A percentile compares a stretch with the other conserved stretches of the same genome.
Conservation (phyloP, 208 protist genomes). For the Acanthamoeba triangularis region DNA sequence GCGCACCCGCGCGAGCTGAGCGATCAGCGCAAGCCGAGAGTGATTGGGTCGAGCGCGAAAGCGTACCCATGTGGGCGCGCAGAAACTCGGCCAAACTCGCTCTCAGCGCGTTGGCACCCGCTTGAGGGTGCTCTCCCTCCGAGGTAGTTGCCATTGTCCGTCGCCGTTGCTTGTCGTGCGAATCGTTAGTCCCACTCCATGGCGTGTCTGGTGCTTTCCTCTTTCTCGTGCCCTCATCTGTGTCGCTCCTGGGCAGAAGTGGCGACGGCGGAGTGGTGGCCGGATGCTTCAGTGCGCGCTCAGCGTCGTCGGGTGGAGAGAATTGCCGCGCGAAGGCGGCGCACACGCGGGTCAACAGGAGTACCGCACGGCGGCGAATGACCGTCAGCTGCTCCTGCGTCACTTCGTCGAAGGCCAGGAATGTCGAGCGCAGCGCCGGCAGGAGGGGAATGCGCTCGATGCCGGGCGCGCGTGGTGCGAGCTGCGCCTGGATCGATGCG, state of each 20-base stretch:
- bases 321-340: background rate
- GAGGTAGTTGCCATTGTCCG: background rate
- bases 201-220: background rate
- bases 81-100: background rate
- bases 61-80: background rate
- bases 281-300: background rate
- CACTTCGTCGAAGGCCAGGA: background rate
- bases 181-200: background rate
- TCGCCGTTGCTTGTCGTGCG: background rate
- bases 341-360: background rate
- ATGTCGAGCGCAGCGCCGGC: background rate
- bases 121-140: background rate
- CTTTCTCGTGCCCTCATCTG: background rate
- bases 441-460: background rate
- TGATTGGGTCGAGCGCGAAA: background rate
- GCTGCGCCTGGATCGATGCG: background rate
- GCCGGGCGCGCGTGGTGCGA: background rate
- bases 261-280: background rate
- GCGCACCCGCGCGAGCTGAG: background rate
- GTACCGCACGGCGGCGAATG: background rate
- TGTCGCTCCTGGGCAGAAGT: too few relatives aligned
- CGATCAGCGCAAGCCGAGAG: background rate
- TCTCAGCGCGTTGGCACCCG: background rate
- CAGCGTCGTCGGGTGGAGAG: background rate
- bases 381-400: background rate